These are phyloP conservation scores for Aplosporella prunicola DNA, from an alignment of 2,329 filamentous ascomycete species.

Conservation along the genomic window DNA sequence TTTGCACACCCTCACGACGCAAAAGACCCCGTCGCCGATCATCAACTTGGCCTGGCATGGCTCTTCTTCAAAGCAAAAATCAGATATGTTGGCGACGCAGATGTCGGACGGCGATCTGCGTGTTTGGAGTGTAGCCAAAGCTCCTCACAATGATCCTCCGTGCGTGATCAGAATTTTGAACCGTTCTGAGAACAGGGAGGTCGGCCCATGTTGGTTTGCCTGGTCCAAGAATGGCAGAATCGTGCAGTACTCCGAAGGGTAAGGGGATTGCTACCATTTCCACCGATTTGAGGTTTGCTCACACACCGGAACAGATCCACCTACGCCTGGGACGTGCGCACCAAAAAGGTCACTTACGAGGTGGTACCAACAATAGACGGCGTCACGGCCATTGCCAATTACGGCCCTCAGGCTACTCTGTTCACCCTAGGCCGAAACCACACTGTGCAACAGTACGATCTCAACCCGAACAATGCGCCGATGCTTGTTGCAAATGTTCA, in stretches of 20 bases:
- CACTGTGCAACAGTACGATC: conserved; percentile 89
- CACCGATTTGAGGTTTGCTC: conserved; percentile 16
- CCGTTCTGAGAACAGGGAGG: conserved; percentile 56
- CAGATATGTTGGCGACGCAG: conserved; percentile 93
- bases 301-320: conserved; percentile 14
- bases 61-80: conserved; percentile 90
- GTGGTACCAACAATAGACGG: conserved; percentile 75
- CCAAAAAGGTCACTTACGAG: conserved; percentile 92
- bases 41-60: conserved; percentile 89
- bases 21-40: conserved; percentile 75
- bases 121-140: conserved; percentile 94
- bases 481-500: conserved; percentile 79
- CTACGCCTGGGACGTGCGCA: conserved; percentile 76
- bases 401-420: conserved; percentile 79
- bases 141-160: conserved; percentile 60
- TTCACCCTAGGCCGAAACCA: conserved; percentile 85
- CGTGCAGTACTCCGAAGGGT: conserved; percentile 86
- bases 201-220: conserved; percentile 86
- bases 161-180: conserved; percentile 84
- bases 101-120: conserved; percentile 84
- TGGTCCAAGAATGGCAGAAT: conserved; percentile 99
- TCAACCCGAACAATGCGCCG: conserved; percentile 60
- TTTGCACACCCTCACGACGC: conserved; percentile 80
- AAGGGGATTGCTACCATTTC: conserved; percentile 33
- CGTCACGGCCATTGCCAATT: conserved; percentile 73